These are phyloP conservation scores for Musa balbisiana DNA, from an alignment of 202 grass and related monocot species.

Conservation along the genomic window DNA sequence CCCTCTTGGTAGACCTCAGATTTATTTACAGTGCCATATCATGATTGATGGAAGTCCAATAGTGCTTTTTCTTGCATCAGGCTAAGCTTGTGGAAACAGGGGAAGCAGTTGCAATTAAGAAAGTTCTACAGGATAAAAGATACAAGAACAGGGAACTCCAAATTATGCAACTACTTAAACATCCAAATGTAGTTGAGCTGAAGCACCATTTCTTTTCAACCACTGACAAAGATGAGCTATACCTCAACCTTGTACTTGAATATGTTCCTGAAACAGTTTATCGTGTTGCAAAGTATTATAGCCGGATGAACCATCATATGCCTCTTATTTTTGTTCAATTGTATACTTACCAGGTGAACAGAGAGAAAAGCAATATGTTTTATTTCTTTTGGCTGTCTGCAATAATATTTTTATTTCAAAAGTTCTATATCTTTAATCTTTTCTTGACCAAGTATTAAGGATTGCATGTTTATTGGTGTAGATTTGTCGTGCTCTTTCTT, in stretches of 20 bases:
- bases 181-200: conserved; percentile 87
- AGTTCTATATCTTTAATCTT: background rate
- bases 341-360: conserved; percentile 62
- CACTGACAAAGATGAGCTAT: conserved; percentile 84
- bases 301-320: conserved; percentile 70
- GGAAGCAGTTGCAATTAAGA: conserved; percentile 92
- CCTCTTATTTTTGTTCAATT: conserved; percentile 81
- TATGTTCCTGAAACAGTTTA: conserved; percentile 84
- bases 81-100: conserved; percentile 87
- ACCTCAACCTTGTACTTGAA: conserved; percentile 94
- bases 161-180: conserved; percentile 78
- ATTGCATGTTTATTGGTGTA: conserved; percentile 26
- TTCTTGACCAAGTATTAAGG: background rate
- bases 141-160: conserved; percentile 98
- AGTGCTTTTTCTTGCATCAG: conserved; percentile 38
- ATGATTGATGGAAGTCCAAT: background rate
- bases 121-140: conserved; percentile 96
- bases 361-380: background rate
- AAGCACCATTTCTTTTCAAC: conserved; percentile 98
- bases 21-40: background rate
- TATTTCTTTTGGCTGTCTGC: background rate
- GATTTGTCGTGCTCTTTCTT: conserved; percentile 91
- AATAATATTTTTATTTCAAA: background rate
- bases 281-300: conserved; percentile 73
- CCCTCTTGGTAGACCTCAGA: background rate